These are phyloP conservation scores for Barbatosphaeria neglecta DNA, from an alignment of 495 filamentous ascomycete species.

Conservation along the genomic window DNA sequence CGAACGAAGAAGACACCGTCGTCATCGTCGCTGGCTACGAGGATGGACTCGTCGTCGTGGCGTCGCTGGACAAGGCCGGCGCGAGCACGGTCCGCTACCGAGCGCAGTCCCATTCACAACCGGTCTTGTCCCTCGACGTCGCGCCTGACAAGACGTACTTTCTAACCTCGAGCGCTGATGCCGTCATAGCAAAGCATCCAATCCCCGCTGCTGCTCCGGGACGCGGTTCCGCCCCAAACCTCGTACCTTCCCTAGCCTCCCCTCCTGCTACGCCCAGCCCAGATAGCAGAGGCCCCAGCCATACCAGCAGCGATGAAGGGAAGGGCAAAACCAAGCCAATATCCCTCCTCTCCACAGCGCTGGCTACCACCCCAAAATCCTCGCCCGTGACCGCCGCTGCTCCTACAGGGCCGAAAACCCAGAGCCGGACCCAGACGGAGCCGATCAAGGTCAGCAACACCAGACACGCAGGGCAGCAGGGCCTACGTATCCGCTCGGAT, in stretches of 20 bases:
- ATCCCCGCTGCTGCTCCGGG: slow-evolving; percentile 24
- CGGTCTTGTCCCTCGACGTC: slow-evolving; percentile 68
- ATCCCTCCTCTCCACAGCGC: slow-evolving; percentile 16
- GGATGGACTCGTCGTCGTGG: slow-evolving; percentile 62
- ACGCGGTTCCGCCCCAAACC: neutral
- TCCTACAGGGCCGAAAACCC: slow-evolving; percentile 10
- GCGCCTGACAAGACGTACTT: slow-evolving; percentile 48
- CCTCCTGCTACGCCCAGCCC: too few relatives aligned
- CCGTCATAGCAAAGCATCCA: slow-evolving; percentile 37
- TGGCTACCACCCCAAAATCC: slow-evolving; percentile 1
- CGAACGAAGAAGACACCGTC: slow-evolving; percentile 20
- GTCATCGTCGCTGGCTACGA: slow-evolving; percentile 72
- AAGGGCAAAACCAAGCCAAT: slow-evolving; percentile 1
- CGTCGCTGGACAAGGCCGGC: slow-evolving; percentile 16
- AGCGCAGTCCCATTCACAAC: slow-evolving; percentile 63
- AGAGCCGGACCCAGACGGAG: slow-evolving; percentile 8
- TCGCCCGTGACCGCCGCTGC: neutral
- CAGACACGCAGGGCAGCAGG: slow-evolving; percentile 83
- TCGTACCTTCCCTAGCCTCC: too few relatives aligned
- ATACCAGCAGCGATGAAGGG: neutral
- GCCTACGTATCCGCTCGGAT: slow-evolving; percentile 64
- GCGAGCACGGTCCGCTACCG: slow-evolving; percentile 56
- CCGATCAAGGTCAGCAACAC: slow-evolving; percentile 57
- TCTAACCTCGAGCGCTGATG: slow-evolving; percentile 76
- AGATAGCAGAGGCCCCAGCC: too few relatives aligned